A percentile compares a stretch with the other conserved stretches of the same genome.
Evolutionary conservation across 345 rosid species (phyloP).

Genomic region (Ceriops decandra): DNA sequence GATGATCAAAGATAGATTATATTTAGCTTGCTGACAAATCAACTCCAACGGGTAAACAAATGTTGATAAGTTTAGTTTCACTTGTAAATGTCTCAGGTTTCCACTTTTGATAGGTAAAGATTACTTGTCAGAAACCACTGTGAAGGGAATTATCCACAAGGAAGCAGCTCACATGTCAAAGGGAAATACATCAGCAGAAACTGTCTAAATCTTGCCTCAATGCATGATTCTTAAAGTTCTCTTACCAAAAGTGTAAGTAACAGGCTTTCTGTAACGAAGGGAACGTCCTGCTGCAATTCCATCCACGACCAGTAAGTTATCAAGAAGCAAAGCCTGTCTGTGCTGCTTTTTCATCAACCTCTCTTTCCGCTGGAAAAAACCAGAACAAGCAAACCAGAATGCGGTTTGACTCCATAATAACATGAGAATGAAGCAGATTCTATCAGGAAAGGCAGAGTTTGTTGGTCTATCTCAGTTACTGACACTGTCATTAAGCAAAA

Average conservation of each 20-base stretch:
- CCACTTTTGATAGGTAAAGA: too few species aligned
- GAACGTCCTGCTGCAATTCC: constrained; percentile 83
- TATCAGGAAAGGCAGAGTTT: not conserved
- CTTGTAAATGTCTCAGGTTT: too few species aligned
- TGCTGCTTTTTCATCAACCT: constrained; percentile 85
- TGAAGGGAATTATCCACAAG: too few species aligned
- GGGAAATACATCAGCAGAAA: not conserved
- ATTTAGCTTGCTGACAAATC: too few species aligned
- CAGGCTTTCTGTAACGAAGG: constrained; percentile 92
- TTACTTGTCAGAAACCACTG: too few species aligned
- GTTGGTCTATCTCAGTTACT: not conserved
- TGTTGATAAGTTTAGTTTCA: too few species aligned
- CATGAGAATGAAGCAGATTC: constrained; percentile 13
- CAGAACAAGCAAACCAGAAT: constrained; percentile 6
- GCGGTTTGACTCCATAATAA: not conserved
- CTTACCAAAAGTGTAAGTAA: constrained; percentile 92
- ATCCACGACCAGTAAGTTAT: constrained; percentile 60
- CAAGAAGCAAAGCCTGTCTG: constrained; percentile 82
- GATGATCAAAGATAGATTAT: too few species aligned
- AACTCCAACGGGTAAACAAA: too few species aligned
- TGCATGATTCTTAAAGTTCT: not conserved
- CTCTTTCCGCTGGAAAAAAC: constrained; percentile 65
- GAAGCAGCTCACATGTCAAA: not conserved
- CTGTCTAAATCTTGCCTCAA: not conserved
- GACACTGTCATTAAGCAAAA: not conserved